phyloP scores from a whole-genome alignment of 768 basidiomycete genomes.

The Trametes cinnabarina region DNA sequence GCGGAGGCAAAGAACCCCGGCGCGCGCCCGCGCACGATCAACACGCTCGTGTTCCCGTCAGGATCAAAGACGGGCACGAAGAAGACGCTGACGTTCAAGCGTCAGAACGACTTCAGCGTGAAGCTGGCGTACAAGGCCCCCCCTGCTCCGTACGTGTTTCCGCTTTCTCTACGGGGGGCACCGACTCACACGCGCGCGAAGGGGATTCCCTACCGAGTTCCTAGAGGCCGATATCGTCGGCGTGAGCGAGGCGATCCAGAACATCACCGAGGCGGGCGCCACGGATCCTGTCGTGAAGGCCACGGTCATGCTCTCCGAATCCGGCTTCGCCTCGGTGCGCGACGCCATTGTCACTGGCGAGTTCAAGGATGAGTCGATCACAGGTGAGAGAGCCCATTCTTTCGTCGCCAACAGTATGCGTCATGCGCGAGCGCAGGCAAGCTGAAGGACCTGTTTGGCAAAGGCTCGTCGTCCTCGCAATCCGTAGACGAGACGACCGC shows the following conservation, averaged over 20 bases:
- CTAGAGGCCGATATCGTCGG: slow-evolving; percentile 71
- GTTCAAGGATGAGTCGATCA: slow-evolving; percentile 74
- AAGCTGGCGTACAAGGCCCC: slow-evolving; percentile 72
- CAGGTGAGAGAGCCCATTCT: slow-evolving; percentile 45
- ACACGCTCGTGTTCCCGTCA: slow-evolving; percentile 71
- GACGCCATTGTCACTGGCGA: slow-evolving; percentile 81
- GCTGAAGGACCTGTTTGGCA: slow-evolving; percentile 85
- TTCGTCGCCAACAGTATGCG: slow-evolving; percentile 1
- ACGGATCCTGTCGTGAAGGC: slow-evolving; percentile 85
- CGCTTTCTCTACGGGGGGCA: not conserved
- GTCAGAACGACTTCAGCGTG: slow-evolving; percentile 79
- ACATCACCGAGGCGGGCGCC: slow-evolving; percentile 80
- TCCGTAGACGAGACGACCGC: slow-evolving; percentile 31
- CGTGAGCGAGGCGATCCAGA: slow-evolving; percentile 72
- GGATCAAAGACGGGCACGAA: slow-evolving; percentile 76
- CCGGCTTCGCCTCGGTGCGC: slow-evolving; percentile 78
- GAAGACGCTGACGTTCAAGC: slow-evolving; percentile 85
- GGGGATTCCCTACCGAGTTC: slow-evolving; percentile 72
- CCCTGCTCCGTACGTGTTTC: slow-evolving; percentile 54
- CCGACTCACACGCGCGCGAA: slow-evolving; percentile 26
- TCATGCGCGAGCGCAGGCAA: slow-evolving; percentile 52
- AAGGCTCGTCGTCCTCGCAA: slow-evolving; percentile 42
- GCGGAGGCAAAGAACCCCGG: slow-evolving; percentile 54
- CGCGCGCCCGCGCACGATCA: slow-evolving; percentile 63
- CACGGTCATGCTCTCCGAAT: slow-evolving; percentile 78